A percentile compares a stretch with the other conserved stretches of the same genome.
Conservation (phyloP, 768 basidiomycete species). For the Clavaria fumosa region DNA sequence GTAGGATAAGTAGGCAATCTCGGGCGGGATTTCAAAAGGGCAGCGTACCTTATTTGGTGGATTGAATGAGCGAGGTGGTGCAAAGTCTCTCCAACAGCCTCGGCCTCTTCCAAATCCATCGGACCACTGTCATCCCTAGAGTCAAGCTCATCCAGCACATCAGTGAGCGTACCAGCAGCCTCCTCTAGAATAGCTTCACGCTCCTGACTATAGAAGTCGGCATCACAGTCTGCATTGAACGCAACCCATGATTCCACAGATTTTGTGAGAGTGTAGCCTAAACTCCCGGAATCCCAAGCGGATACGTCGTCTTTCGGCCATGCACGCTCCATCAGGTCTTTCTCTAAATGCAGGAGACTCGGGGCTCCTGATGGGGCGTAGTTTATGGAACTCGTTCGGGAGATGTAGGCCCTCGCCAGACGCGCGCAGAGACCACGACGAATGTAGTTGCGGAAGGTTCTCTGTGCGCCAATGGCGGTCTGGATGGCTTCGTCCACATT, state of each 20-base stretch:
- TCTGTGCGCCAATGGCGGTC: constrained; percentile 35
- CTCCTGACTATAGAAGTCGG: constrained; percentile 12
- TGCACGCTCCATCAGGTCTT: constrained; percentile 52
- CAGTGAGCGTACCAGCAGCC: constrained; percentile 51
- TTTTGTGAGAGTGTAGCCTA: constrained; percentile 37
- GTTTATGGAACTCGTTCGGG: constrained; percentile 31
- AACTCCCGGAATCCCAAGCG: constrained; percentile 49
- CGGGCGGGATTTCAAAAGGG: constrained; percentile 3
- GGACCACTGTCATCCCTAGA: constrained; percentile 35
- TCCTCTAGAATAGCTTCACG: constrained; percentile 52
- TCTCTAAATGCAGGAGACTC: constrained; percentile 41
- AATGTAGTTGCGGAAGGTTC: constrained; percentile 48
- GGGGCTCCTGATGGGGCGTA: constrained; percentile 49
- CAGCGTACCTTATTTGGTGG: constrained; percentile 38
- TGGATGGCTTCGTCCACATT: constrained; percentile 18
- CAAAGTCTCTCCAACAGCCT: constrained; percentile 46
- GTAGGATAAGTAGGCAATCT: constrained; percentile 4
- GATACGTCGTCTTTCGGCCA: constrained; percentile 55
- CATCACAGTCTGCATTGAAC: constrained; percentile 18
- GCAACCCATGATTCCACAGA: constrained; percentile 48
- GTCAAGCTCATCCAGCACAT: constrained; percentile 60
- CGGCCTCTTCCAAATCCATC: constrained; percentile 55
- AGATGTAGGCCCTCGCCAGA: constrained; percentile 53
- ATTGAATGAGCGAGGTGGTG: constrained; percentile 44
- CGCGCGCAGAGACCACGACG: constrained; percentile 44